Base-by-base conservation (phyloP, 306 rosid species). In the Crataegus laevigata region DNA sequence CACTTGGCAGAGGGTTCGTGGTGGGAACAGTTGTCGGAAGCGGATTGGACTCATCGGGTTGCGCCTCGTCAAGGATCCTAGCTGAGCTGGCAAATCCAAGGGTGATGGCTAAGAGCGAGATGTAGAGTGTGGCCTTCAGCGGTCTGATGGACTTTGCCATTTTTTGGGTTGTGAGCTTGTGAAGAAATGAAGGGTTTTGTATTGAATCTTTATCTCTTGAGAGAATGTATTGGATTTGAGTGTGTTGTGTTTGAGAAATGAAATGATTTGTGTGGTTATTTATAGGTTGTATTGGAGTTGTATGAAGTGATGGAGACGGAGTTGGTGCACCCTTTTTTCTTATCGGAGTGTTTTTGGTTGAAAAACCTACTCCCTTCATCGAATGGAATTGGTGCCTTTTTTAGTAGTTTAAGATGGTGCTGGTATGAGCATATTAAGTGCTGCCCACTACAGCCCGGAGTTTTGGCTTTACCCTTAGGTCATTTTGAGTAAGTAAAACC, bases 241-340 rank as follows among this genome's bases (percentile, higher is more conserved):
- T 32, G 61, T 32, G 50, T 25, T 57, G 10, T 57, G 58, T 19
- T 29, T 58, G 58, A 19, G 40, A 30, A 43, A 43, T 73, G 60
- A 61, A 18, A 61, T 28, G 43, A 11, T 73, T 43, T 42, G 59
- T 42, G 68, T 11, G 18, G 77, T 4, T 43, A 58, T 43, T 18
- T 73, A 43, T 43, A 61, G 43, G 17, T 73, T 25, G 26, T 28
- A 15, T 15, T 50, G 43, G 50, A 63, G 45, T 65, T 40, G 13
- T 38, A 25, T 10, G 13, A 34, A 85, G 79, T 76, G 26, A 80
- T 85, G 98, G 93, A 88, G 26, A 80, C 84, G 98, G 93, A 88
- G 91, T 91, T 61, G 96, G 82, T 93, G 86, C 64, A 80, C 71
- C 11, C 64, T 69, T 47, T 58, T 34, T 12, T 70, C 32, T 38